A percentile compares a stretch with the other conserved stretches of the same genome.
These are phyloP conservation scores for Casuarina glauca DNA, from an alignment of 306 rosid species.

Conservation along the genomic window DNA sequence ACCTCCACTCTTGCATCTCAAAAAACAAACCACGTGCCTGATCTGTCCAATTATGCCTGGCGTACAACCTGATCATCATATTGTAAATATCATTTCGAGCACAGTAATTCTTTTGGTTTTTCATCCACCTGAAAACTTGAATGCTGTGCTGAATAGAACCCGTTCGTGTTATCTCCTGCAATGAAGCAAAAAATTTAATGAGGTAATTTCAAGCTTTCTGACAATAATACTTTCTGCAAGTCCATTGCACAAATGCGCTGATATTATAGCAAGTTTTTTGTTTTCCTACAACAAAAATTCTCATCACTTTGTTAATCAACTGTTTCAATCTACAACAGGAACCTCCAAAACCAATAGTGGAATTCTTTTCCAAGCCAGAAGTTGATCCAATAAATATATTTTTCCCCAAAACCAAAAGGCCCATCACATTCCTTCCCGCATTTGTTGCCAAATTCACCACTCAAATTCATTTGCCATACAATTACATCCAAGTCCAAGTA, in stretches of 20 bases:
- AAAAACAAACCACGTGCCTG: constrained; percentile 97
- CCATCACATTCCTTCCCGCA: neutral
- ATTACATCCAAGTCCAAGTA: neutral
- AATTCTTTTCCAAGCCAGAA: neutral
- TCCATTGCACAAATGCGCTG: neutral
- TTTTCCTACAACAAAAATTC: neutral
- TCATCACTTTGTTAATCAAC: neutral
- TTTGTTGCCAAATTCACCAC: neutral
- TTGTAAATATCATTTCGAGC: constrained; percentile 89
- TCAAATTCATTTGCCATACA: neutral
- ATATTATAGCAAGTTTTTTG: neutral
- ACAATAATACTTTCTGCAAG: neutral
- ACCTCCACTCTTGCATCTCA: constrained; percentile 97
- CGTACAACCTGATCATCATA: constrained; percentile 83
- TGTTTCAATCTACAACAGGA: neutral
- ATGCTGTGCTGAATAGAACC: constrained; percentile 78
- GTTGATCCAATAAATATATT: neutral
- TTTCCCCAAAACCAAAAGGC: neutral
- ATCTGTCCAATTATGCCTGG: constrained; percentile 72
- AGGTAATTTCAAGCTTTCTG: neutral
- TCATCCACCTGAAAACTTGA: constrained; percentile 81
- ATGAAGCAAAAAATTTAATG: constrained; percentile 3
- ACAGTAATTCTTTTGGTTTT: constrained; percentile 66
- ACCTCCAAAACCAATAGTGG: neutral
- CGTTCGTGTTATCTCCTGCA: constrained; percentile 67